Evolutionary conservation across 2,329 filamentous ascomycete species (phyloP), one percentile per base, ranked within the genome.

Genomic region (Exophiala aquamarina): DNA sequence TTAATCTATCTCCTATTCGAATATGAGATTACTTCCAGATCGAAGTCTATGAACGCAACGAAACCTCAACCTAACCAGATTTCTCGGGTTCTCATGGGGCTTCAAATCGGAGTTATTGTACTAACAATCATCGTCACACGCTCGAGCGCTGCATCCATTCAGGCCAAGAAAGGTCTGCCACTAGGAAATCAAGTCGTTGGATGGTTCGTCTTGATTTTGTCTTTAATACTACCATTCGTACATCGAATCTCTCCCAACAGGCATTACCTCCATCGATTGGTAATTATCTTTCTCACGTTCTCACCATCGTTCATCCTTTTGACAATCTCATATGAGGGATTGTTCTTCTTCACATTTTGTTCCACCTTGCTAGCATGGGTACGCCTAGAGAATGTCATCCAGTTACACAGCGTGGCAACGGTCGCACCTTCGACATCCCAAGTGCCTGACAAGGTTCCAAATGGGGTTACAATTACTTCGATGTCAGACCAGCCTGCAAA

Each of bases 311-410:
- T 97, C 68, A 86, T 98, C 63, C 92, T 98, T 61, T 81, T 98
- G 41, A 95, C 91, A 6, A 96, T 97, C 59, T 96, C 92, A 1
- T 98, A 95, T 70, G 93, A 98, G 68, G 92, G 92, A 0, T 77
- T 98, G 2, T 98, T 98, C 67, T 98, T 97, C 68, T 82, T 96
- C 50, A 83, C 86, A 9, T 98, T 96, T 68, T 90, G 84, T 62
- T 73, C 86, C 44, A 87, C 85, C 17, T 72, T 98, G 4, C 76
- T 95, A 41, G 83, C 84, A 45, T 98, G 93, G 93, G 88, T 96
- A 26, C 83, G 84, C n/a, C 77, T 98, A 1, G 93, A 98, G 66
- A 87, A 94, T 64, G 82, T 81, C 45, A 80, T 92, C 39, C 46
- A 54, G 17, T 11, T 55, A 13, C 48, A 52, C 21, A 47, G 61